These are phyloP conservation scores for Magnolia officinalis DNA, from an alignment of 164 flowering plant genomes.

Conservation along the genomic window DNA sequence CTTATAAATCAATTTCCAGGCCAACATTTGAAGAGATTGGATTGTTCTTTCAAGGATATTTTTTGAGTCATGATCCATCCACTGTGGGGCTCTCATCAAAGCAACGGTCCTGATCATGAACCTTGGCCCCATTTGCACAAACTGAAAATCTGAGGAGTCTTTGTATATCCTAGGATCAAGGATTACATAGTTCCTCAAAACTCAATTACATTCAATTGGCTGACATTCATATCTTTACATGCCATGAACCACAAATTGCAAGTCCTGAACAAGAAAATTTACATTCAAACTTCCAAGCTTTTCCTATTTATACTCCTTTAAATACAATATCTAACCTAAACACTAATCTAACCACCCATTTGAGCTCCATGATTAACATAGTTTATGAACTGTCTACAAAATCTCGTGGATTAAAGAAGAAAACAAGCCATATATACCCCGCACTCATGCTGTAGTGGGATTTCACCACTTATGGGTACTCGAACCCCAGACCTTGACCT, in stretches of 20 bases:
- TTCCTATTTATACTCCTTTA: neutral
- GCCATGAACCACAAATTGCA: neutral
- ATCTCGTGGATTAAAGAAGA: neutral
- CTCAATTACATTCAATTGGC: neutral
- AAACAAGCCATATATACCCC: neutral
- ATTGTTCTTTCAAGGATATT: neutral
- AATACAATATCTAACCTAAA: slow-evolving; percentile 2
- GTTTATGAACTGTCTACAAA: neutral
- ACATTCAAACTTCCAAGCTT: neutral
- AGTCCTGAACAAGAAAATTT: neutral
- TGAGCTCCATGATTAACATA: neutral
- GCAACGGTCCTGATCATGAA: neutral
- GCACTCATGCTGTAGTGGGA: too few relatives aligned
- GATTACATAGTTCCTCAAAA: neutral
- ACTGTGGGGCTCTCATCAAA: neutral
- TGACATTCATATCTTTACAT: neutral
- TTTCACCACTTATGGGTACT: too few relatives aligned
- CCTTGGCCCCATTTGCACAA: neutral
- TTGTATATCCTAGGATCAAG: neutral
- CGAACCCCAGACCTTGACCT: too few relatives aligned
- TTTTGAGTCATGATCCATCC: neutral
- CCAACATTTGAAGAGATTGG: neutral
- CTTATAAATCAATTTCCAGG: too few relatives aligned
- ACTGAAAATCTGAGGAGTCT: neutral
- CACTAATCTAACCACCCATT: neutral